These are phyloP conservation scores for Nemophila menziesii DNA, from an alignment of 257 asterid genomes.

Conservation along the genomic window DNA sequence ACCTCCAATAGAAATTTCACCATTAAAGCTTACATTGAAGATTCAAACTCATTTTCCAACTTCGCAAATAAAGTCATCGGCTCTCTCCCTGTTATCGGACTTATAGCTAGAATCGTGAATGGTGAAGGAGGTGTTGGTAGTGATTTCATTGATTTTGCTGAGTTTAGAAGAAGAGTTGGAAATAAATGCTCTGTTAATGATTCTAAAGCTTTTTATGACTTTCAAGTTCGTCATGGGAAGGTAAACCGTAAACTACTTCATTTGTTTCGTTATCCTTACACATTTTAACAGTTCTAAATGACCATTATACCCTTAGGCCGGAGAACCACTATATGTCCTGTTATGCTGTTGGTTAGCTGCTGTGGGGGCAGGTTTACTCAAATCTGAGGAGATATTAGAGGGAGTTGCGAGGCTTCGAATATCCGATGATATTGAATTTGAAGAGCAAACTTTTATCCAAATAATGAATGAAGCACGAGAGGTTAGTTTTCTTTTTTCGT, in stretches of 20 bases:
- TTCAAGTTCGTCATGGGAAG: conserved; percentile 77
- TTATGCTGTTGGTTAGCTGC: conserved; percentile 93
- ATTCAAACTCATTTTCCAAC: conserved; percentile 54
- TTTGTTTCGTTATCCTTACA: neutral
- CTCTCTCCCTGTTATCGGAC: conserved; percentile 80
- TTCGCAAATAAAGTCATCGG: conserved; percentile 72
- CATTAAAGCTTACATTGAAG: conserved; percentile 73
- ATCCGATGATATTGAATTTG: conserved; percentile 83
- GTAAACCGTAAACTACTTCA: conserved; percentile 15
- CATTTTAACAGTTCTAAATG: too few species aligned
- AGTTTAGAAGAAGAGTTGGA: conserved; percentile 79
- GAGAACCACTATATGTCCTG: conserved; percentile 80
- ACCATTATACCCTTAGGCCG: too few species aligned
- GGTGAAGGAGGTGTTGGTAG: conserved; percentile 91
- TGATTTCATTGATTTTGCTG: conserved; percentile 78
- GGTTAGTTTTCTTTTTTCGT: conserved; percentile 26
- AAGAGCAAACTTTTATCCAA: conserved; percentile 73
- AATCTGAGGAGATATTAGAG: conserved; percentile 89
- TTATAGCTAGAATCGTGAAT: conserved; percentile 58
- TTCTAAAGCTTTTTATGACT: conserved; percentile 68
- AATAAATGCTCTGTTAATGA: conserved; percentile 79
- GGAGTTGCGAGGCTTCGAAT: conserved; percentile 87
- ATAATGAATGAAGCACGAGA: conserved; percentile 81
- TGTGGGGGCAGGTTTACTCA: conserved; percentile 87
- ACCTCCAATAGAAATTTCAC: conserved; percentile 19